Conservation (phyloP, 768 basidiomycete genomes). For the Boletus patriciae region DNA sequence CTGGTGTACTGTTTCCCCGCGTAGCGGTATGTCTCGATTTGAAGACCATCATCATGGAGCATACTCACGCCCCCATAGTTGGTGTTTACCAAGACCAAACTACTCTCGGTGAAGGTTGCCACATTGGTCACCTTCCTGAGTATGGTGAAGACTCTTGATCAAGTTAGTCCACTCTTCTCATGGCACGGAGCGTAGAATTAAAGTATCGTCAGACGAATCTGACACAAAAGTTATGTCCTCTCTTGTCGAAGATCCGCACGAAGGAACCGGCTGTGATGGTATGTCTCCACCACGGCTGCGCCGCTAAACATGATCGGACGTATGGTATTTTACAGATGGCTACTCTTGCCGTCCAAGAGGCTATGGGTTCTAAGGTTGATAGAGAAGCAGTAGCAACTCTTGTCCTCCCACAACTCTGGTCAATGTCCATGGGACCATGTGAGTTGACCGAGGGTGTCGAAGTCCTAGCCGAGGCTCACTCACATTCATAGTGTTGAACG, state of each 20-base stretch:
- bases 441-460: conserved; percentile 30
- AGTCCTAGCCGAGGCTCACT: neutral
- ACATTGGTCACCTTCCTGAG: conserved; percentile 78
- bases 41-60: neutral
- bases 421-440: conserved; percentile 97
- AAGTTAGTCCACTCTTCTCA: conserved; percentile 44
- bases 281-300: neutral
- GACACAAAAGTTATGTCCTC: conserved; percentile 93
- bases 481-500: conserved; percentile 58
- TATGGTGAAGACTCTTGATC: conserved; percentile 90
- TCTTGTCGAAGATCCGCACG: conserved; percentile 92
- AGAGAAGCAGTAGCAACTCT: conserved; percentile 88
- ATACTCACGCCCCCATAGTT: conserved; percentile 48
- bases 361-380: conserved; percentile 94
- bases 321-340: conserved; percentile 59
- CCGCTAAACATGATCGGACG: neutral
- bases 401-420: conserved; percentile 90
- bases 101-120: conserved; percentile 88
- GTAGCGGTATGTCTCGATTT: conserved; percentile 68
- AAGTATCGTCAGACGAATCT: conserved; percentile 62
- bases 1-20: conserved; percentile 84
- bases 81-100: conserved; percentile 89
- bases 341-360: conserved; percentile 86
- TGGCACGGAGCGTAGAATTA: neutral
- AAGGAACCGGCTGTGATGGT: conserved; percentile 97